A percentile compares a stretch with the other conserved stretches of the same genome.
Conservation (phyloP, 179 eudicot species). For the Beta macrorhiza region DNA sequence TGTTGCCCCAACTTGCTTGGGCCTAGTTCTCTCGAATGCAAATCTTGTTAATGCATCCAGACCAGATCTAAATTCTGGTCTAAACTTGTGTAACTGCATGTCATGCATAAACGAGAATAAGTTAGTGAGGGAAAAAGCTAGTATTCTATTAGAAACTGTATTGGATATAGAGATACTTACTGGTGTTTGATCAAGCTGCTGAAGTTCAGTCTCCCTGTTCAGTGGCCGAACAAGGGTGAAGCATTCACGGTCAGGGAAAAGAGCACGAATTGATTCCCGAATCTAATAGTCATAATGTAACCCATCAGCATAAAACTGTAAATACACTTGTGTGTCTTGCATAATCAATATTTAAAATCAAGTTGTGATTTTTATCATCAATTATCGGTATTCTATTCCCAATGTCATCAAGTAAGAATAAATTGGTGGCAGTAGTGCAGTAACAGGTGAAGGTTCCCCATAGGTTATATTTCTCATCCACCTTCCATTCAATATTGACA, state of each 20-base stretch:
- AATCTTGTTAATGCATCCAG: slow-evolving; percentile 87
- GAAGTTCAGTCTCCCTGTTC: slow-evolving; percentile 83
- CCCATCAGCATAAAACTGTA: slow-evolving; percentile 15
- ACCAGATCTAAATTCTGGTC: slow-evolving; percentile 93
- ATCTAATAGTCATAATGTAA: slow-evolving; percentile 44
- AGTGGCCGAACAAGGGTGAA: slow-evolving; percentile 92
- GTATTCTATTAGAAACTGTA: slow-evolving; percentile 8
- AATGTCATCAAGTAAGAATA: not conserved
- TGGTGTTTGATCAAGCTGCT: slow-evolving; percentile 84
- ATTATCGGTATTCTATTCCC: not conserved
- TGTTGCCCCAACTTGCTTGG: slow-evolving; percentile 91
- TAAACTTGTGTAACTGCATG: slow-evolving; percentile 69
- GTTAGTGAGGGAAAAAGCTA: slow-evolving; percentile 4
- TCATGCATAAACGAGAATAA: not conserved
- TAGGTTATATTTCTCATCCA: not conserved
- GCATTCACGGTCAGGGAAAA: slow-evolving; percentile 97
- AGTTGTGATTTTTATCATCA: not conserved
- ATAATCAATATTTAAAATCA: not conserved
- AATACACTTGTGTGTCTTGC: not conserved
- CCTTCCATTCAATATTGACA: not conserved
- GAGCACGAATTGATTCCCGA: slow-evolving; percentile 94
- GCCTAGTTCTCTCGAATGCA: slow-evolving; percentile 95
- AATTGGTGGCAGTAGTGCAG: not conserved
- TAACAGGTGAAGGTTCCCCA: not conserved
- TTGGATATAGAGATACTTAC: slow-evolving; percentile 43